Evolutionary conservation across 208 protist genomes (phyloP), one percentile per base, ranked within the genome.

Genomic region (Acanthamoeba castellanii): DNA sequence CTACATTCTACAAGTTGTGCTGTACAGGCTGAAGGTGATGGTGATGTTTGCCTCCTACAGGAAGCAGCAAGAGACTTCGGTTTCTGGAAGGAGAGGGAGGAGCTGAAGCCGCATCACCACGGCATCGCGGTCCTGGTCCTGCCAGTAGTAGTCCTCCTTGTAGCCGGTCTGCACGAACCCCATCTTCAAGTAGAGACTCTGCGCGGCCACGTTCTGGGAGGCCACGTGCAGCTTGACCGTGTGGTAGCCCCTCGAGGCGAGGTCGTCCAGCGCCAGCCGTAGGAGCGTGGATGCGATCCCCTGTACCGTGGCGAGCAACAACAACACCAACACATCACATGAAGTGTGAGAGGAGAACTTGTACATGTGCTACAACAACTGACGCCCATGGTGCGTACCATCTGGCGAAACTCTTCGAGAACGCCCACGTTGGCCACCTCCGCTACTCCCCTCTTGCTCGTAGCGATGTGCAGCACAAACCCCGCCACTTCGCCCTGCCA

Each of bases 381-480:
- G n/a, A n/a, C n/a, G n/a, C n/a, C n/a, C n/a, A n/a, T n/a, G n/a
- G n/a, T n/a, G n/a, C n/a, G n/a, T n/a, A 82, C 74, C 74, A 82
- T 82, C 30, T 82, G 74, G 22, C 74, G 74, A 27, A 30, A 82
- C 74, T 82, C 74, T 13, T 82, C 74, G 30, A 82, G 74, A 5
- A 82, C 74, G 34, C 13, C 74, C 34, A 82, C 74, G 30, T 82
- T 82, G 37, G 74, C 74, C 6, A 82, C 42, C 20, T 82, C 74
- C 5, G 42, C 74, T 7, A 9, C 20, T 27, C 57, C 6, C 57
- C 14, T 0, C 57, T 64, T 64, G 20, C 57, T 27, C 4, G 74
- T 82, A 0, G 37, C 8, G 7, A 82, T 27, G 74, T 82, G 30
- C 74, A 82, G 74, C 22, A 82, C 74, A 5, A 82, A 7, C 6